A percentile compares a stretch with the other conserved stretches of the same genome.
Evolutionary conservation across 768 basidiomycete species (phyloP).

Genomic region (Phaeolepiota aurea): DNA sequence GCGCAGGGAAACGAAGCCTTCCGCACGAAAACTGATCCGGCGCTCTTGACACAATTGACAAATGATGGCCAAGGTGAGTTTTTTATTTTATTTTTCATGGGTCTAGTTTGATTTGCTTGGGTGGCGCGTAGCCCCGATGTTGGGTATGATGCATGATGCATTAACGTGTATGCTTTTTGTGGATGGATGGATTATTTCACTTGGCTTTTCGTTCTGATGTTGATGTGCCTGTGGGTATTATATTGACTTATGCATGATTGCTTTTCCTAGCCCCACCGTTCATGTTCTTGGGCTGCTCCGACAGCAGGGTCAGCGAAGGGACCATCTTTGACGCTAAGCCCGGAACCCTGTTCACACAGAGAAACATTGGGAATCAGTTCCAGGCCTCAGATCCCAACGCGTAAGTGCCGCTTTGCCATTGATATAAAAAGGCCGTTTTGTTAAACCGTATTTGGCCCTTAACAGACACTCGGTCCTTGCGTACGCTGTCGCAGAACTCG

Average conservation of each 20-base stretch:
- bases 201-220: too few species aligned
- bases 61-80: constrained; percentile 24
- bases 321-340: constrained; percentile 29
- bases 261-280: too few species aligned
- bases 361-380: constrained; percentile 34
- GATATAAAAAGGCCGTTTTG: neutral
- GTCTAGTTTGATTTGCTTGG: too few species aligned
- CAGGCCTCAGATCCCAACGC: constrained; percentile 23
- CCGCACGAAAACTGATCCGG: constrained; percentile 16
- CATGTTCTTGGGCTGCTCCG: constrained; percentile 30
- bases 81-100: too few species aligned
- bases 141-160: too few species aligned
- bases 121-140: too few species aligned
- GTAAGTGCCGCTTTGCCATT: constrained; percentile 13
- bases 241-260: too few species aligned
- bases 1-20: constrained; percentile 23
- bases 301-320: constrained; percentile 28
- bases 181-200: too few species aligned
- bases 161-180: too few species aligned
- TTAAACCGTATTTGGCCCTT: neutral
- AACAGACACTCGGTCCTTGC: constrained; percentile 25
- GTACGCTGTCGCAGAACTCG: constrained; percentile 26
- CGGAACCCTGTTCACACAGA: constrained; percentile 27
- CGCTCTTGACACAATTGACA: constrained; percentile 18
- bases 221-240: too few species aligned